A percentile compares a stretch with the other conserved stretches of the same genome.
These are phyloP conservation scores for Beauveria asiatica DNA, from an alignment of 2,329 filamentous ascomycete genomes.

Conservation along the genomic window DNA sequence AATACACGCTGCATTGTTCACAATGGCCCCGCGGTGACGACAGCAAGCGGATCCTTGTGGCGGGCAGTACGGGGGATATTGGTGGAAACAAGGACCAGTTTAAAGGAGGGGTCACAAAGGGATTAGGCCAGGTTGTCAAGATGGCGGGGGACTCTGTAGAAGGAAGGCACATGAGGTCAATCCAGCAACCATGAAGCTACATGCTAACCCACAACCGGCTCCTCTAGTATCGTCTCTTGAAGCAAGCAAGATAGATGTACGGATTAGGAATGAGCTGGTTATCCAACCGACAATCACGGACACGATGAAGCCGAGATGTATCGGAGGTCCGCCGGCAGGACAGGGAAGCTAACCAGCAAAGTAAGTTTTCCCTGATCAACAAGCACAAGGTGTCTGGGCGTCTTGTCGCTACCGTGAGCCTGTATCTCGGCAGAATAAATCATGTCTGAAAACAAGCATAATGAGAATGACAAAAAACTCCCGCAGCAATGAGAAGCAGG, in stretches of 20 bases:
- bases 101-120: neutral
- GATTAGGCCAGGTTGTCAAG: neutral
- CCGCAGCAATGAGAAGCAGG: neutral
- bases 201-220: too few species aligned
- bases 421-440: neutral
- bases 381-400: neutral
- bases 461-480: neutral
- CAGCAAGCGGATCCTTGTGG: neutral
- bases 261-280: neutral
- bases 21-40: neutral
- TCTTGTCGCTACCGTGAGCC: neutral
- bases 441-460: constrained; percentile 3
- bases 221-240: too few species aligned
- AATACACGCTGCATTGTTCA: too few species aligned
- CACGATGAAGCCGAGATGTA: neutral
- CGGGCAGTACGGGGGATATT: neutral
- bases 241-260: neutral
- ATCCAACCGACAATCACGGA: neutral
- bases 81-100: neutral
- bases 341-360: neutral
- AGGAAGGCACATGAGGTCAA: neutral
- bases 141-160: too few species aligned
- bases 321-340: neutral
- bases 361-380: neutral
- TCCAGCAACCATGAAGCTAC: neutral